Base-by-base conservation (phyloP, 192 early-diverging fungal species). In the Piromyces sp. region DNA sequence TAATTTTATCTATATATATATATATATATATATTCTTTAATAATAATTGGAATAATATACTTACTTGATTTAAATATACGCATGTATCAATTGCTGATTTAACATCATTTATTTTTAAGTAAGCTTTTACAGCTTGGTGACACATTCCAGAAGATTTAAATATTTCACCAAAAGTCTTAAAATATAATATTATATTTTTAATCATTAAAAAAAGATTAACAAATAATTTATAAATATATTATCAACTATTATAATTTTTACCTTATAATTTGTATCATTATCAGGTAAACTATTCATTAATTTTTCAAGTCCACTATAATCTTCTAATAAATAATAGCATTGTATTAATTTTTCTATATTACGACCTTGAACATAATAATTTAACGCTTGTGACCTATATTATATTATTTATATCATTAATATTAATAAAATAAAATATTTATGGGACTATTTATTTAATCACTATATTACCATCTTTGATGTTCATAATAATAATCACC, bases 401-500 rank as follows among this genome's bases (percentile, higher is more conserved):
- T 79, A 9, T 1, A 81, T 80, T 38, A 5, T 79, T 22, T 42
- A 19, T 0, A 30, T 16, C 28, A 31, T 30, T 30, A 14, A 14
- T n/a, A n/a, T n/a, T n/a, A n/a, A n/a, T n/a, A n/a, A n/a, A n/a
- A n/a, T n/a, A n/a, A n/a, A n/a, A n/a, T n/a, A n/a, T n/a, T n/a
- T n/a, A n/a, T n/a, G n/a, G n/a, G n/a, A n/a, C n/a, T n/a, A n/a
- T n/a, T n/a, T n/a, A n/a, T n/a, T n/a, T n/a, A n/a, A n/a, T n/a
- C n/a, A n/a, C n/a, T n/a, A n/a, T n/a, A n/a, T 81, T 30, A 88
- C 87, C 88, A 91, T 80, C 82, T 40, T 80, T 88, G 88, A 28
- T 88, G 79, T 14, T 89, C 90, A 80, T 85, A 89, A 83, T 90
- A 90, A 79, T 88, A 88, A 82, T 90, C 84, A 28, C 90, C 90